Conservation (phyloP, 495 filamentous ascomycete species). For the Aspergillus sclerotiicarbonarius region DNA sequence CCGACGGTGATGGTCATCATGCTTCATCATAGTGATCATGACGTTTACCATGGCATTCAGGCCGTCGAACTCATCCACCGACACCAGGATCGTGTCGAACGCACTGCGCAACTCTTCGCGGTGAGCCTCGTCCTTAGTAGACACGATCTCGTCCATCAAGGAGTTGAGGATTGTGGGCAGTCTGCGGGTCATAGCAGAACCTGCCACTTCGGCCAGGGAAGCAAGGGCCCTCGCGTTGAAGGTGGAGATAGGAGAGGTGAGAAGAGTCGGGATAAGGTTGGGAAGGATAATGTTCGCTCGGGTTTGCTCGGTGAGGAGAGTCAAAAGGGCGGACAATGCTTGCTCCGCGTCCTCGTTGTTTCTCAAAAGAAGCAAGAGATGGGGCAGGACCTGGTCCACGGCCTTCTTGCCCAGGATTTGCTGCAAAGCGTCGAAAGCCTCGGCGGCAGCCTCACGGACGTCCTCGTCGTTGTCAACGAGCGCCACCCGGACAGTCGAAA, state of each 20-base stretch:
- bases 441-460: constrained; percentile 91
- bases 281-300: constrained; percentile 95
- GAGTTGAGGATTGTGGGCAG: constrained; percentile 86
- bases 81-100: constrained; percentile 84
- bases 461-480: constrained; percentile 86
- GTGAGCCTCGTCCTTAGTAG: constrained; percentile 73
- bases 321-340: constrained; percentile 86
- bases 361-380: constrained; percentile 82
- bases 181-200: constrained; percentile 81
- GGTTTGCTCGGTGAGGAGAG: constrained; percentile 87
- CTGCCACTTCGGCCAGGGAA: constrained; percentile 86
- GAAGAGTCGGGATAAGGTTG: constrained; percentile 89
- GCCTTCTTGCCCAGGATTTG: constrained; percentile 89
- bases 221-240: constrained; percentile 95
- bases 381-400: constrained; percentile 90
- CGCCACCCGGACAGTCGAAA: constrained; percentile 89
- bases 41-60: constrained; percentile 93
- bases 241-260: constrained; percentile 81
- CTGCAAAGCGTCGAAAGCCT: constrained; percentile 94
- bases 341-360: constrained; percentile 86
- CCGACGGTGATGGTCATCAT: constrained; percentile 85
- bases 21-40: constrained; percentile 80
- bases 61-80: constrained; percentile 94
- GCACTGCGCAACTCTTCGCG: constrained; percentile 68
- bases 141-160: constrained; percentile 87